A percentile compares a stretch with the other conserved stretches of the same genome.
Evolutionary conservation across 1,139 yeast species (phyloP).

Genomic region (Yamadazyma sp.): DNA sequence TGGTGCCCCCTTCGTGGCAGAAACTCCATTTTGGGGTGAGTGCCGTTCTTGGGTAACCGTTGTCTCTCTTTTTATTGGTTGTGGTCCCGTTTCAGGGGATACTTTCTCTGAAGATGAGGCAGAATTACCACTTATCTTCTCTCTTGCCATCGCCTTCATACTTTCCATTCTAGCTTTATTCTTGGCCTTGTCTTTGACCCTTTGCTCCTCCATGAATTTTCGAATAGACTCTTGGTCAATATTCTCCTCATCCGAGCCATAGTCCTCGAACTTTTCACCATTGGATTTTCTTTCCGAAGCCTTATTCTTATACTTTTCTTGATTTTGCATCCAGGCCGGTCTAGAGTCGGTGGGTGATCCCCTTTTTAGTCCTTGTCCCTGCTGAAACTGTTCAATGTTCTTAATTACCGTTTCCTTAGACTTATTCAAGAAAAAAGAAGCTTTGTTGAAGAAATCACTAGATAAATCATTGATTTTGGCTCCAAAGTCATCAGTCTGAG

Average conservation of each 20-base stretch:
- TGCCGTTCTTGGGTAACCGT: neutral
- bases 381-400: conserved; percentile 62
- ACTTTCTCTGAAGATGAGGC: conserved; percentile 2
- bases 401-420: conserved; percentile 64
- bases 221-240: conserved; percentile 44
- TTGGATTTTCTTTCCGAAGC: conserved; percentile 37
- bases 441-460: conserved; percentile 59
- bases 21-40: neutral
- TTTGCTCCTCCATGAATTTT: conserved; percentile 38
- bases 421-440: conserved; percentile 58
- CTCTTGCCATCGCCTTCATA: conserved; percentile 20
- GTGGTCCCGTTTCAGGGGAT: conserved; percentile 11
- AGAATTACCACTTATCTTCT: conserved; percentile 14
- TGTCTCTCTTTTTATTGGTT: neutral
- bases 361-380: conserved; percentile 17
- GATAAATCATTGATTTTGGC: conserved; percentile 59
- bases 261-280: conserved; percentile 37
- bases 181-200: conserved; percentile 38
- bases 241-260: conserved; percentile 47
- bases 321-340: conserved; percentile 82
- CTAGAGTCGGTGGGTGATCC: conserved; percentile 34
- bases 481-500: conserved; percentile 16
- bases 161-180: conserved; percentile 25
- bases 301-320: conserved; percentile 45
- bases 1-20: neutral